These are phyloP conservation scores for Saprolegnia parasitica DNA, from an alignment of 352 stramenopile species.

Conservation along the genomic window DNA sequence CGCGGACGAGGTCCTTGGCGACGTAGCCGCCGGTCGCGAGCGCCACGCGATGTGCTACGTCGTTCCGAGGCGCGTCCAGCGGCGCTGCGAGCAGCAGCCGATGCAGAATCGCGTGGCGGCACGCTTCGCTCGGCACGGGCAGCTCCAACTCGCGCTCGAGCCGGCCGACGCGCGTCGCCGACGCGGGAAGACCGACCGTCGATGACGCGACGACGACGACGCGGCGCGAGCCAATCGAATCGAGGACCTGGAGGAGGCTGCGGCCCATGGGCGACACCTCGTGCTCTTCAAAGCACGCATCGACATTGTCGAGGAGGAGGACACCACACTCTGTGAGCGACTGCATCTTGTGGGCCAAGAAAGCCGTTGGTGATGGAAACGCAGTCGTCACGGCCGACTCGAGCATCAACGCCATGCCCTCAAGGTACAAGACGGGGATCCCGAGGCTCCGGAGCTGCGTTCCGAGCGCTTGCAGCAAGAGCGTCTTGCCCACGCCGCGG, in stretches of 20 bases:
- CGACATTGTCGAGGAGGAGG: slow-evolving; percentile 64
- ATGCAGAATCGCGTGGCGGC: slow-evolving; percentile 45
- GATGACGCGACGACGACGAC: slow-evolving; percentile 53
- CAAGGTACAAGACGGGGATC: slow-evolving; percentile 32
- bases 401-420: slow-evolving; percentile 55
- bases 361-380: slow-evolving; percentile 51
- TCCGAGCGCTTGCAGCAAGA: slow-evolving; percentile 37
- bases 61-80: slow-evolving; percentile 19
- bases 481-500: slow-evolving; percentile 63
- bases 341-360: slow-evolving; percentile 42
- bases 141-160: slow-evolving; percentile 62
- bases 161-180: slow-evolving; percentile 43
- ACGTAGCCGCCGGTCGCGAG: slow-evolving; percentile 66
- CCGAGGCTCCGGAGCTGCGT: slow-evolving; percentile 31
- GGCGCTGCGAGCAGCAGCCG: slow-evolving; percentile 39
- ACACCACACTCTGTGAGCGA: slow-evolving; percentile 31
- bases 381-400: slow-evolving; percentile 41
- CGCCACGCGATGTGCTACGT: slow-evolving; percentile 43
- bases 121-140: slow-evolving; percentile 56
- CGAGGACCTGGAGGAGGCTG: slow-evolving; percentile 55
- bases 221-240: slow-evolving; percentile 34
- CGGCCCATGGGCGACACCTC: slow-evolving; percentile 46
- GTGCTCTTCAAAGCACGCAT: slow-evolving; percentile 59
- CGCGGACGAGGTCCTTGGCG: slow-evolving; percentile 64
- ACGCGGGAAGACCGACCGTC: slow-evolving; percentile 38